Evolutionary conservation across 768 basidiomycete species (phyloP).

Genomic region (Leccinum subgranulosum): DNA sequence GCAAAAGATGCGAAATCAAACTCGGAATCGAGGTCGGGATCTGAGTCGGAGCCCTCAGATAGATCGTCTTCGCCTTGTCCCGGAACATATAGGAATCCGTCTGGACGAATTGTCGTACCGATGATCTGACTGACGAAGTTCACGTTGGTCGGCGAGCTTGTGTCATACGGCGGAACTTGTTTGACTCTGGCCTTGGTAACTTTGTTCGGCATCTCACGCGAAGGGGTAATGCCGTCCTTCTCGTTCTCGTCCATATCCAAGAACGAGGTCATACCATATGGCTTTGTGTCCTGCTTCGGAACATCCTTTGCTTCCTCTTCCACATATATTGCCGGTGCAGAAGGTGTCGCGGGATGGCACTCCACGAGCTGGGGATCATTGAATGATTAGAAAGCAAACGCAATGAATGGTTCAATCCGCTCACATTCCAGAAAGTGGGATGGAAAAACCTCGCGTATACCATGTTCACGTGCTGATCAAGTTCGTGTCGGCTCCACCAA

Average conservation of each 20-base stretch:
- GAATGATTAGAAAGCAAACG: background rate
- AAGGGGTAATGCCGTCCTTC: background rate
- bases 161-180: conserved; percentile 16
- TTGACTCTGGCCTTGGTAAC: background rate
- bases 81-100: conserved; percentile 12
- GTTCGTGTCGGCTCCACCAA: background rate
- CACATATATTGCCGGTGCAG: conserved; percentile 16
- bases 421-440: conserved; percentile 20
- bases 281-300: background rate
- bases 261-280: conserved; percentile 8
- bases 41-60: background rate
- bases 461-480: conserved; percentile 14
- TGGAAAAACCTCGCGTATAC: conserved; percentile 22
- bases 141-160: background rate
- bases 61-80: background rate
- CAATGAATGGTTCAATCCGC: background rate
- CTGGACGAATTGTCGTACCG: conserved; percentile 6
- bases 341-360: conserved; percentile 12
- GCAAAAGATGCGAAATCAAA: background rate
- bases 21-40: background rate
- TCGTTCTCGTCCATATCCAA: background rate
- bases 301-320: conserved; percentile 15
- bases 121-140: conserved; percentile 15
- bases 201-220: background rate
- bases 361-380: conserved; percentile 11